Conservation (phyloP, 768 basidiomycete species). For the Agrocybe chaxingu region DNA sequence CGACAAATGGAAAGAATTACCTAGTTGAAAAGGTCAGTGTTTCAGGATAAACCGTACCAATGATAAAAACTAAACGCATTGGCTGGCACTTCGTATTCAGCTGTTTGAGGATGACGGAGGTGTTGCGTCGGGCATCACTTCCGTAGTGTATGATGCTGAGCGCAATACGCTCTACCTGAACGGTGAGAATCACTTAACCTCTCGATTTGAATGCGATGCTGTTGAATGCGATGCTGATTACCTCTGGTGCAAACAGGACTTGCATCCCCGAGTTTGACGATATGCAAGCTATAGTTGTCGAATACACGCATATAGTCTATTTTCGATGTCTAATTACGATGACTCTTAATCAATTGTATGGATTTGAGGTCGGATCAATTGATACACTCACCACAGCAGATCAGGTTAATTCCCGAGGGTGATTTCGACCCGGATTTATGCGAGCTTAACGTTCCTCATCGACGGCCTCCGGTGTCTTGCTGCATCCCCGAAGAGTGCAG, state of each 20-base stretch:
- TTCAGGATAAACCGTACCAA: not conserved
- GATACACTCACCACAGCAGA: too few species aligned
- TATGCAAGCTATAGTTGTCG: conserved; percentile 13
- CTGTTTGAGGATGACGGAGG: conserved; percentile 57
- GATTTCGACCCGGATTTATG: too few species aligned
- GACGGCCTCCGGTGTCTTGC: too few species aligned
- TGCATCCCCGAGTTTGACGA: conserved; percentile 11
- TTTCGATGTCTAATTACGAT: too few species aligned
- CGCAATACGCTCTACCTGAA: conserved; percentile 47
- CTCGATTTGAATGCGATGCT: not conserved
- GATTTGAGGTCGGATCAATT: too few species aligned
- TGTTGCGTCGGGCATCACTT: conserved; percentile 47
- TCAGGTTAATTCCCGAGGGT: too few species aligned
- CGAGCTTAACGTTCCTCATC: too few species aligned
- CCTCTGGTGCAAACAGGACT: conserved; percentile 2
- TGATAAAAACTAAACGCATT: not conserved
- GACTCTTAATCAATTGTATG: too few species aligned
- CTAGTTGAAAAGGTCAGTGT: conserved; percentile 39
- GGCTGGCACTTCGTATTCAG: not conserved
- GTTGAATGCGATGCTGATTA: not conserved
- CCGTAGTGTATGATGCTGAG: conserved; percentile 46
- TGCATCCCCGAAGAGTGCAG: too few species aligned
- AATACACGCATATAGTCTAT: not conserved
- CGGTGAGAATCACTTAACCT: conserved; percentile 31
- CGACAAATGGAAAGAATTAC: conserved; percentile 54